Evolutionary conservation across 371 early-diverging fungal species (phyloP).

Genomic region (Lichtheimia hyalospora): DNA sequence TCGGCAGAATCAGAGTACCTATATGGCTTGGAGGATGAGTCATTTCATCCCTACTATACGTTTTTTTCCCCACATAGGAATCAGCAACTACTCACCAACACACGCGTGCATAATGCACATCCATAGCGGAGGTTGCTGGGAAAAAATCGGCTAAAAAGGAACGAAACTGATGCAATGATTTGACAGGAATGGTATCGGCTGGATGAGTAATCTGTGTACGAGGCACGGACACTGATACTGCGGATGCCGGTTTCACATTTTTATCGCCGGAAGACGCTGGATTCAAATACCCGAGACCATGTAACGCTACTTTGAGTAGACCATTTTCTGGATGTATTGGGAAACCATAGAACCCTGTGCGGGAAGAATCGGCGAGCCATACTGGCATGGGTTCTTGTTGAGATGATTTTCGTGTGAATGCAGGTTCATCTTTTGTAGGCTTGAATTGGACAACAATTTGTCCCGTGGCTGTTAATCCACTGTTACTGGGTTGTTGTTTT

Average conservation of each 20-base stretch:
- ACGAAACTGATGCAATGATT: constrained; percentile 29
- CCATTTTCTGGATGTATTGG: constrained; percentile 41
- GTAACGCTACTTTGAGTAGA: constrained; percentile 50
- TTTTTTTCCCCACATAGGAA: too few relatives aligned
- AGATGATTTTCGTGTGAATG: neutral
- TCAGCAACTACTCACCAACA: constrained; percentile 36
- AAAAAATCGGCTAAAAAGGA: constrained; percentile 33
- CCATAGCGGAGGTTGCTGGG: constrained; percentile 27
- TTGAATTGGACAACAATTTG: constrained; percentile 55
- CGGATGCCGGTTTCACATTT: too few relatives aligned
- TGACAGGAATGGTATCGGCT: constrained; percentile 38
- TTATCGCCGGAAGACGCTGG: constrained; percentile 21
- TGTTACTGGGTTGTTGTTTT: too few relatives aligned
- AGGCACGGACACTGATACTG: constrained; percentile 27
- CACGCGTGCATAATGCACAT: constrained; percentile 31
- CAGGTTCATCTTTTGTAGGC: neutral
- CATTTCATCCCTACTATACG: neutral
- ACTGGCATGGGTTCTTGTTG: constrained; percentile 28
- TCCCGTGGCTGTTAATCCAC: constrained; percentile 38
- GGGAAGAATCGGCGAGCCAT: constrained; percentile 50
- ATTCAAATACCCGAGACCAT: constrained; percentile 44
- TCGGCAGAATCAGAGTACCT: constrained; percentile 49
- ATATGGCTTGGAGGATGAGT: neutral
- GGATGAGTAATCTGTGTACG: constrained; percentile 38
- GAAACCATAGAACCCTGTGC: constrained; percentile 55